Percentiles rank a stretch among this genome's conserved stretches.
phyloP scores from a whole-genome alignment of 108 stramenopile species.

The Nannochloropsis oceanica region DNA sequence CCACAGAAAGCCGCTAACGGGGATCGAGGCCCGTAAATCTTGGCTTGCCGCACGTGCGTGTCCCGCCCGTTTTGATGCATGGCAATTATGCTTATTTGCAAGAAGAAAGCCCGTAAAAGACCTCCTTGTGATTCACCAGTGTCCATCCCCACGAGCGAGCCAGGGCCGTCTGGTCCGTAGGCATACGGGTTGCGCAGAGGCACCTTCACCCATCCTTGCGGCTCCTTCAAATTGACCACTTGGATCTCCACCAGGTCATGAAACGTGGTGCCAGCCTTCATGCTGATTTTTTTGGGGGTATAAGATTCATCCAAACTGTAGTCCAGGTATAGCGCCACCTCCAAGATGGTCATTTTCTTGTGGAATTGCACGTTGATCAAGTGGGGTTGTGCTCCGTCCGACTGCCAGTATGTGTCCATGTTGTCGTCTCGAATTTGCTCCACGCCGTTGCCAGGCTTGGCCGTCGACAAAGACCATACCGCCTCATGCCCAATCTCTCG shows the following conservation, averaged over 20 bases:
- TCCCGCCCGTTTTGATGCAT: slow-evolving; percentile 98
- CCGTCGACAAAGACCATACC: slow-evolving; percentile 71
- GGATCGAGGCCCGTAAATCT: slow-evolving; percentile 59
- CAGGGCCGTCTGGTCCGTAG: neutral
- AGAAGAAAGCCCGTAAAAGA: slow-evolving; percentile 60
- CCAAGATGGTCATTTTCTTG: slow-evolving; percentile 57
- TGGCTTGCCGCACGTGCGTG: slow-evolving; percentile 83
- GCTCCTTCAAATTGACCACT: slow-evolving; percentile 64
- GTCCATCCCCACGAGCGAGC: neutral
- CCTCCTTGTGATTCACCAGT: slow-evolving; percentile 11
- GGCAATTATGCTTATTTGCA: slow-evolving; percentile 67
- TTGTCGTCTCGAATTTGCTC: slow-evolving; percentile 62
- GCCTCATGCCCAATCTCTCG: slow-evolving; percentile 45
- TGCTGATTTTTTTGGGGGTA: slow-evolving; percentile 72
- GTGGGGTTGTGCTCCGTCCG: slow-evolving; percentile 64
- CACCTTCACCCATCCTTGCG: slow-evolving; percentile 61
- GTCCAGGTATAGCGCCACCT: slow-evolving; percentile 77
- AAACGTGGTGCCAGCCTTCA: slow-evolving; percentile 67
- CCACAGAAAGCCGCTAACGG: neutral
- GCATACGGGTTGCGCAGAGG: slow-evolving; percentile 35
- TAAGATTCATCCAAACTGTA: slow-evolving; percentile 56
- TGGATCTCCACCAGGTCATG: slow-evolving; percentile 73
- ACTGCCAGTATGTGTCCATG: slow-evolving; percentile 85
- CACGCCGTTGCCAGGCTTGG: slow-evolving; percentile 94
- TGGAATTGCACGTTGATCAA: slow-evolving; percentile 83